Conservation (phyloP, 1,284 basidiomycete species). For the Rhizoctonia solani region DNA sequence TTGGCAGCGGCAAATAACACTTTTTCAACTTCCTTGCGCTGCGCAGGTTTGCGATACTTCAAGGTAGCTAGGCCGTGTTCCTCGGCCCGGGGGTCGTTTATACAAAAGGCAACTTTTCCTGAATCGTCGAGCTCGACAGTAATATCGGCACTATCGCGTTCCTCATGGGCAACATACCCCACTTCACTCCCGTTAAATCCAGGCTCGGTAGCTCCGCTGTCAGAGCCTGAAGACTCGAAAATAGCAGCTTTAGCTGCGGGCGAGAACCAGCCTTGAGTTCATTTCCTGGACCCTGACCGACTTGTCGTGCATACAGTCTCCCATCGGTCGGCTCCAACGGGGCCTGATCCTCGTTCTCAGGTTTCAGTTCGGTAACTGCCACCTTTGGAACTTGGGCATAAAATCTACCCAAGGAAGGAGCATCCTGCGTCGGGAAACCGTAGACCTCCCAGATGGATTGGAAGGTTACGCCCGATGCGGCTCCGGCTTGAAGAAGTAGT, state of each 20-base stretch:
- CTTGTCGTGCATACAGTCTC: constrained; percentile 24
- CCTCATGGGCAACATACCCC: constrained; percentile 11
- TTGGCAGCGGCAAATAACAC: constrained; percentile 27
- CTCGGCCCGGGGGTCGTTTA: background rate
- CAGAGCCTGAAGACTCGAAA: background rate
- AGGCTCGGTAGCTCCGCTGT: background rate
- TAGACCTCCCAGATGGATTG: constrained; percentile 57
- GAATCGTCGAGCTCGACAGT: background rate
- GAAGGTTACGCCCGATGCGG: constrained; percentile 61
- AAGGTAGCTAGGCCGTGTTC: constrained; percentile 2
- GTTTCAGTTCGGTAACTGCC: background rate
- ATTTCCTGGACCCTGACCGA: constrained; percentile 7
- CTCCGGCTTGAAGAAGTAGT: constrained; percentile 57
- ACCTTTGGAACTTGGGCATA: background rate
- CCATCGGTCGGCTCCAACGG: background rate
- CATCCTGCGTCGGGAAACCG: constrained; percentile 61
- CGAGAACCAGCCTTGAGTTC: constrained; percentile 24
- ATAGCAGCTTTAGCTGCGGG: constrained; percentile 14
- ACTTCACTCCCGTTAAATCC: constrained; percentile 1
- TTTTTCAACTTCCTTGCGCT: constrained; percentile 7
- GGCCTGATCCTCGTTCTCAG: background rate
- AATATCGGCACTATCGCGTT: constrained; percentile 26
- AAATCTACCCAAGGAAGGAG: background rate
- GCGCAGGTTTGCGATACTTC: constrained; percentile 5
- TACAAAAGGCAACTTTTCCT: background rate